A percentile compares a stretch with the other conserved stretches of the same genome.
phyloP scores from a whole-genome alignment of 495 filamentous ascomycete species.

The Clavariopsis aquatica region DNA sequence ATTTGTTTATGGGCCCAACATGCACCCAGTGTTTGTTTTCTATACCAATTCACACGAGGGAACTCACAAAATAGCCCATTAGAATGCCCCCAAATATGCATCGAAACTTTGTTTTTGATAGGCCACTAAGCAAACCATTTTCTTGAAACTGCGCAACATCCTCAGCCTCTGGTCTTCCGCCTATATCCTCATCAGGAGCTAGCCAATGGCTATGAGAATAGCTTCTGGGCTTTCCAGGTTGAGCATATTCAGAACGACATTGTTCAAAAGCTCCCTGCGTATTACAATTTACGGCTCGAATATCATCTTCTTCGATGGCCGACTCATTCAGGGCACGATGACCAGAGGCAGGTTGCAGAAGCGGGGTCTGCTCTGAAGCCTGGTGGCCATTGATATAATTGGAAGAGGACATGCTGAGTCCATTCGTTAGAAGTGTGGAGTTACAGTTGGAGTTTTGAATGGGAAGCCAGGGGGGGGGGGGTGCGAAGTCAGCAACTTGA shows the following conservation, averaged over 20 bases:
- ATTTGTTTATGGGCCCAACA: too few relatives aligned
- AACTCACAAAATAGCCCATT: slow-evolving; percentile 49
- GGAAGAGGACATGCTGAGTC: background rate
- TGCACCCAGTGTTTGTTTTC: too few relatives aligned
- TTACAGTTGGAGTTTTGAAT: background rate
- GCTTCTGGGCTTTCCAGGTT: slow-evolving; percentile 14
- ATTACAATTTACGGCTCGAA: background rate
- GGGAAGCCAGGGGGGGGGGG: background rate
- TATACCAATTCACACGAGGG: too few relatives aligned
- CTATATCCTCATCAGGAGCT: slow-evolving; percentile 31
- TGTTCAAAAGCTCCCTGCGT: slow-evolving; percentile 18
- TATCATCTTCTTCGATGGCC: slow-evolving; percentile 20
- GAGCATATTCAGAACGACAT: background rate
- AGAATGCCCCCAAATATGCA: slow-evolving; percentile 55
- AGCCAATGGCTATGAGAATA: slow-evolving; percentile 35
- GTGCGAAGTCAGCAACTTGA: background rate
- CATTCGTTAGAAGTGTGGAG: background rate
- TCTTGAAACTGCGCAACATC: slow-evolving; percentile 8
- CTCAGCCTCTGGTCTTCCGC: slow-evolving; percentile 9
- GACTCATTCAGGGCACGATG: slow-evolving; percentile 3
- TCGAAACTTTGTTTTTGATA: slow-evolving; percentile 50
- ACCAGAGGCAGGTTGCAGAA: slow-evolving; percentile 13
- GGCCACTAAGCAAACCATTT: slow-evolving; percentile 29
- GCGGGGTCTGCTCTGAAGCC: slow-evolving; percentile 28
- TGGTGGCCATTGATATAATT: background rate